A percentile compares a stretch with the other conserved stretches of the same genome.
phyloP scores from a whole-genome alignment of 1,139 yeast genomes.

The Hemisphaericaspora lyxosophila region DNA sequence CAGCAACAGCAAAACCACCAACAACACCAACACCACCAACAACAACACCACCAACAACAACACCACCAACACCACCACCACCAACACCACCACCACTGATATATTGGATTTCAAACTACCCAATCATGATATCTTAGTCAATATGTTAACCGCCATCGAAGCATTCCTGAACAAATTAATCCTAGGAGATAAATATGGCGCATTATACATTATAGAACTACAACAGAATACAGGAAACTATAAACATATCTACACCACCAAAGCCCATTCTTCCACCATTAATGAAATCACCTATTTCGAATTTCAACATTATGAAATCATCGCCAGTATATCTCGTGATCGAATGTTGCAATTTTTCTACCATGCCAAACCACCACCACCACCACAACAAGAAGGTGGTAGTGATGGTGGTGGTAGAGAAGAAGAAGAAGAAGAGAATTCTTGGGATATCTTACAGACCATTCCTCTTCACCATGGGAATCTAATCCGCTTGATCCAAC shows the following conservation, averaged over 20 bases:
- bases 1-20: slow-evolving; percentile 16
- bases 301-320: slow-evolving; percentile 22
- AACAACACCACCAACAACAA: slow-evolving; percentile 46
- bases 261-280: slow-evolving; percentile 52
- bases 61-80: slow-evolving; percentile 23
- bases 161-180: slow-evolving; percentile 21
- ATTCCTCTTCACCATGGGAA: slow-evolving; percentile 59
- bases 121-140: slow-evolving; percentile 26
- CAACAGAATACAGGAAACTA: slow-evolving; percentile 5
- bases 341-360: slow-evolving; percentile 58
- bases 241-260: slow-evolving; percentile 20
- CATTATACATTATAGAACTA: slow-evolving; percentile 24
- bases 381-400: slow-evolving; percentile 4
- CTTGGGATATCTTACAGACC: slow-evolving; percentile 58
- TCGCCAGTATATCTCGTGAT: slow-evolving; percentile 56
- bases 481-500: slow-evolving; percentile 35
- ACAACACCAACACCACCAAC: no score
- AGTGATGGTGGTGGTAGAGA: background rate
- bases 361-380: slow-evolving; percentile 9
- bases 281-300: slow-evolving; percentile 42
- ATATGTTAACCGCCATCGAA: slow-evolving; percentile 30
- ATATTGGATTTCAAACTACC: slow-evolving; percentile 23
- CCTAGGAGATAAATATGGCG: slow-evolving; percentile 52
- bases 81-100: slow-evolving; percentile 14
- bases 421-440: slow-evolving; percentile 4